Conservation (phyloP, 768 basidiomycete species). For the Mycena haematopus region DNA sequence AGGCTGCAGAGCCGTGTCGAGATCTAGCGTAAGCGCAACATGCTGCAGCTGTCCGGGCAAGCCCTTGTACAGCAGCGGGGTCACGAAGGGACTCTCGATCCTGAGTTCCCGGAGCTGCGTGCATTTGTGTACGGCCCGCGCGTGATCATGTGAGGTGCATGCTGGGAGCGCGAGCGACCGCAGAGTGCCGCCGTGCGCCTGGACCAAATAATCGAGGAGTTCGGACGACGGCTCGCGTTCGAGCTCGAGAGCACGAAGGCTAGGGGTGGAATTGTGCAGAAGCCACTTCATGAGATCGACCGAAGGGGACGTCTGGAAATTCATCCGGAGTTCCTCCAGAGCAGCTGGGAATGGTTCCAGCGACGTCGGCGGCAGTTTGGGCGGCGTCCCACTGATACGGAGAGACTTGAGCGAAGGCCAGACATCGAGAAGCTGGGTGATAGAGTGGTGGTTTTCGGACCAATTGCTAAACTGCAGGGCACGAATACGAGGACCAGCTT, state of each 20-base stretch:
- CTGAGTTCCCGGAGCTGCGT: constrained; percentile 57
- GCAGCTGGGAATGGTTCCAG: constrained; percentile 52
- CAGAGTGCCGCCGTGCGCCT: constrained; percentile 54
- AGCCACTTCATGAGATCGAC: constrained; percentile 74
- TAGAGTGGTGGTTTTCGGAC: constrained; percentile 64
- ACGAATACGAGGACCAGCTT: constrained; percentile 58
- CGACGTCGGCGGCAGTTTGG: constrained; percentile 52
- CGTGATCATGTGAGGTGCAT: constrained; percentile 55
- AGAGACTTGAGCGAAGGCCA: constrained; percentile 67
- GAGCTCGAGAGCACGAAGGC: constrained; percentile 61
- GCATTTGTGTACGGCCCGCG: constrained; percentile 54
- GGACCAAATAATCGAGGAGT: constrained; percentile 60
- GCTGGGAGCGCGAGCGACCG: constrained; percentile 64
- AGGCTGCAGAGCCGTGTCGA: constrained; percentile 59
- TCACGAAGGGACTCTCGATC: constrained; percentile 60
- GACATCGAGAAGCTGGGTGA: constrained; percentile 67
- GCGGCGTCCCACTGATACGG: constrained; percentile 63
- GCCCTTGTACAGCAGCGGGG: constrained; percentile 51
- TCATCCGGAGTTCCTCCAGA: constrained; percentile 62
- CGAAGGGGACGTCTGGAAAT: constrained; percentile 68
- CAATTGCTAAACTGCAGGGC: constrained; percentile 72
- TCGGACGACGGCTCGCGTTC: constrained; percentile 64
- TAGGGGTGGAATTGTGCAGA: constrained; percentile 58
- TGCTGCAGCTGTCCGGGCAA: constrained; percentile 59
- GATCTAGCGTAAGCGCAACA: constrained; percentile 66